These are phyloP conservation scores for Chloris gayana DNA, from an alignment of 176 grass and related monocot genomes.

Conservation along the genomic window DNA sequence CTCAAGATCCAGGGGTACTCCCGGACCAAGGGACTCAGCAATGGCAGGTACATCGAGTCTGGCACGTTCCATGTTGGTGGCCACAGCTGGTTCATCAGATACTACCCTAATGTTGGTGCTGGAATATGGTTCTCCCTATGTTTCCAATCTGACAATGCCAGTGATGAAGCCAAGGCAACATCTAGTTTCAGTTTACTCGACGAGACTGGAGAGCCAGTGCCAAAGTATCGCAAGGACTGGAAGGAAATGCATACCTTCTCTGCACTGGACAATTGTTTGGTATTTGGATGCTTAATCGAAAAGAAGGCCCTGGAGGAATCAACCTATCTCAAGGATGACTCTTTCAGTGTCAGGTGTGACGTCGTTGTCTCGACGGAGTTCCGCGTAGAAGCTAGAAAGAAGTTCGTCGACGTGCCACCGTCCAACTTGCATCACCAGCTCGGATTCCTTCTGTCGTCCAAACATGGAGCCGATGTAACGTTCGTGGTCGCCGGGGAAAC, in stretches of 20 bases:
- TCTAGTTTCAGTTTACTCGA: not conserved
- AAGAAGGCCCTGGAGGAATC: not conserved
- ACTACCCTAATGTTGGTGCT: not conserved
- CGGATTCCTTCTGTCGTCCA: not conserved
- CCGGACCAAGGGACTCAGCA: not conserved
- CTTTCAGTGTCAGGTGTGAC: not conserved
- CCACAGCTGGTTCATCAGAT: slow-evolving; percentile 1
- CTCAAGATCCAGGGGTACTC: slow-evolving; percentile 36
- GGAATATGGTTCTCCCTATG: not conserved
- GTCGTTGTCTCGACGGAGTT: not conserved
- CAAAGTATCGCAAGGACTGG: too few relatives aligned
- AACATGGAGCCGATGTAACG: not conserved
- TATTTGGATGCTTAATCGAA: fast-evolving
- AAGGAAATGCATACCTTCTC: too few relatives aligned
- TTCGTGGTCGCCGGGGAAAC: slow-evolving; percentile 3
- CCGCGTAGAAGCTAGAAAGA: too few relatives aligned
- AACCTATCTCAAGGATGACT: not conserved
- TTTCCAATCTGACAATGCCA: too few relatives aligned
- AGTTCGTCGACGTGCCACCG: not conserved
- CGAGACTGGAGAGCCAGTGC: not conserved
- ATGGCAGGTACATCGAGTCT: not conserved
- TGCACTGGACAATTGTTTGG: too few relatives aligned
- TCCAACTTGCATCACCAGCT: not conserved
- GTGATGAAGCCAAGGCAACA: not conserved
- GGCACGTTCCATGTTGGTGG: slow-evolving; percentile 21